Conservation (phyloP, 1,284 basidiomycete species). For the Pseudozyma hubeiensis region DNA sequence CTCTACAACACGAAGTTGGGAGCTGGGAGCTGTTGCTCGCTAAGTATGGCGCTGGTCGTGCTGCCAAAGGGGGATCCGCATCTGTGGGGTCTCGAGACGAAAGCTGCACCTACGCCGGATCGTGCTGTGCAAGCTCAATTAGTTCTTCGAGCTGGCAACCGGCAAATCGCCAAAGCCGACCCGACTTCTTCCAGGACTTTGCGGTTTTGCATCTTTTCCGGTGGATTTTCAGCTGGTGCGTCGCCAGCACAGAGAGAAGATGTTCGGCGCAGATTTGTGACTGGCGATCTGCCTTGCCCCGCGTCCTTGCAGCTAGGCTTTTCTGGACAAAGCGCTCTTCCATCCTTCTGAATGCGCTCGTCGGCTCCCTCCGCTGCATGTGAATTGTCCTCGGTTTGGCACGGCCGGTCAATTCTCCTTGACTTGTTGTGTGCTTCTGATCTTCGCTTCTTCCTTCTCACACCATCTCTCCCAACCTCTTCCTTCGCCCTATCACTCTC, state of each 20-base stretch:
- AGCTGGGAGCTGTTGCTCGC: conserved; percentile 7
- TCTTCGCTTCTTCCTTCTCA: conserved; percentile 12
- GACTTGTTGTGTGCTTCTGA: not conserved
- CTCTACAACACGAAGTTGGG: too few relatives aligned
- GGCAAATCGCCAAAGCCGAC: conserved; percentile 42
- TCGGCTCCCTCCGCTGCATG: conserved; percentile 11
- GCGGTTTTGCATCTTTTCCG: not conserved
- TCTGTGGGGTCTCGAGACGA: too few relatives aligned
- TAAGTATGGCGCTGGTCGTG: not conserved
- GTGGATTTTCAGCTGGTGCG: not conserved
- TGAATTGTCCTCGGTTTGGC: conserved; percentile 8
- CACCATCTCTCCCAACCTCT: conserved; percentile 5
- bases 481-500: conserved; percentile 6
- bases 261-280: not conserved
- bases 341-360: not conserved
- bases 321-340: conserved; percentile 19
- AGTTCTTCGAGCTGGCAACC: conserved; percentile 3
- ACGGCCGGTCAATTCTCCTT: not conserved
- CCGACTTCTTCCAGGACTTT: conserved; percentile 31
- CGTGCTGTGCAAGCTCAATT: not conserved
- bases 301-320: not conserved
- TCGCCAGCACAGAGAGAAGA: too few relatives aligned
- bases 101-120: not conserved
- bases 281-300: conserved; percentile 5
- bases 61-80: too few relatives aligned